phyloP scores from a whole-genome alignment of 2,329 filamentous ascomycete genomes.

The Emergomyces pasteurianus region DNA sequence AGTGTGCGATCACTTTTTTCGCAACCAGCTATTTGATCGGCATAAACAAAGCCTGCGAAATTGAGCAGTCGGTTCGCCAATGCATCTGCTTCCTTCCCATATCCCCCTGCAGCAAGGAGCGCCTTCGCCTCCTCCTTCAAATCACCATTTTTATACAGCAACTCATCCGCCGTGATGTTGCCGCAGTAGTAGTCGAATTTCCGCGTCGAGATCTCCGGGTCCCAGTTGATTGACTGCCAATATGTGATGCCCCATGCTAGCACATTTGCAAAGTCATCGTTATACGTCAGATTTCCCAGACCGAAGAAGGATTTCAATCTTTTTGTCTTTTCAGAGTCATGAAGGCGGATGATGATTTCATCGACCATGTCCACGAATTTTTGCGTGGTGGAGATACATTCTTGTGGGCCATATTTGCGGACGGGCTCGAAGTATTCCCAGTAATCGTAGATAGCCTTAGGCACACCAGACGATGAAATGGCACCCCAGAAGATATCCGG shows the following conservation, averaged over 20 bases:
- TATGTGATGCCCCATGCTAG: conserved; percentile 33
- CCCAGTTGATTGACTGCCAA: conserved; percentile 51
- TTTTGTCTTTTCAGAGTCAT: conserved; percentile 31
- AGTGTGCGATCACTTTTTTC: conserved; percentile 25
- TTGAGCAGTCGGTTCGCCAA: conserved; percentile 45
- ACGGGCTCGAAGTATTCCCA: conserved; percentile 54
- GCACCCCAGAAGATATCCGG: conserved; percentile 67
- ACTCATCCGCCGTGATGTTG: conserved; percentile 39
- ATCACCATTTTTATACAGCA: conserved; percentile 32
- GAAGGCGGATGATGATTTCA: conserved; percentile 42
- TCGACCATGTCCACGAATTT: conserved; percentile 49
- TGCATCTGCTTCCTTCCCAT: conserved; percentile 26
- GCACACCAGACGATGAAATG: conserved; percentile 71
- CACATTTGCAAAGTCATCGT: conserved; percentile 42
- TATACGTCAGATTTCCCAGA: conserved; percentile 30
- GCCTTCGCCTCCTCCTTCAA: conserved; percentile 30
- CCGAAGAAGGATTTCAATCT: conserved; percentile 45
- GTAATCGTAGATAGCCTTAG: conserved; percentile 64
- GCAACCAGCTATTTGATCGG: conserved; percentile 31
- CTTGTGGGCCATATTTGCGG: conserved; percentile 43
- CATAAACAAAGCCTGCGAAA: conserved; percentile 43
- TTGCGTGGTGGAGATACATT: conserved; percentile 55
- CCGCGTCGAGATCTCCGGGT: conserved; percentile 40
- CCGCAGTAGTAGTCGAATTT: conserved; percentile 43
- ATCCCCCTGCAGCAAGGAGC: conserved; percentile 39